These are phyloP conservation scores for Gilbertella persicaria DNA, from an alignment of 371 early-diverging fungal species.

Conservation along the genomic window DNA sequence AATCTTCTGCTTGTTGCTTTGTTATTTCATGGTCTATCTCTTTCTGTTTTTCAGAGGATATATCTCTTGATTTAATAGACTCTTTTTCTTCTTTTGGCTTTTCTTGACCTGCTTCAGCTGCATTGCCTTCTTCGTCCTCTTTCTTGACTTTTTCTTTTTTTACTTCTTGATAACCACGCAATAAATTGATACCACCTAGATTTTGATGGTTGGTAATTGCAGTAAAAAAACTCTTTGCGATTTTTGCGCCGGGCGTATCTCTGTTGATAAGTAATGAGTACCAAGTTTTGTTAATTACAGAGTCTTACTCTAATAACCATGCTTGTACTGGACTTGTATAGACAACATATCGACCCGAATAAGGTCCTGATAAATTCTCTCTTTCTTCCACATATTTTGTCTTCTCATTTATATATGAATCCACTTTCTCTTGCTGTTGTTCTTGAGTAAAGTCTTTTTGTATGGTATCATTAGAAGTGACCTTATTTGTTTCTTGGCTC, in stretches of 20 bases:
- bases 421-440: conserved; percentile 5
- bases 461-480: not conserved
- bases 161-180: conserved; percentile 79
- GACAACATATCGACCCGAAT: conserved; percentile 72
- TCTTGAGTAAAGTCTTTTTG: not conserved
- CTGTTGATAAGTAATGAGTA: conserved; percentile 9
- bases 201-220: conserved; percentile 61
- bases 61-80: not conserved
- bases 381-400: conserved; percentile 47
- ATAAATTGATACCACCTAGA: conserved; percentile 68
- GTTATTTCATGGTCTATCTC: conserved; percentile 25
- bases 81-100: not conserved
- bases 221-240: conserved; percentile 71
- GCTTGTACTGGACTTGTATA: conserved; percentile 68
- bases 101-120: conserved; percentile 1
- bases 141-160: conserved; percentile 33
- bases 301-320: conserved; percentile 65
- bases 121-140: conserved; percentile 6
- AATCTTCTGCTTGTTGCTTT: conserved; percentile 55
- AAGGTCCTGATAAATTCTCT: conserved; percentile 73
- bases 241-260: conserved; percentile 55
- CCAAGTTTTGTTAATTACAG: not conserved
- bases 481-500: not conserved
- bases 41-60: conserved; percentile 5
- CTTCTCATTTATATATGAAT: conserved; percentile 9